phyloP scores from a whole-genome alignment of 352 stramenopile species.

The Globisporangium perplexum region DNA sequence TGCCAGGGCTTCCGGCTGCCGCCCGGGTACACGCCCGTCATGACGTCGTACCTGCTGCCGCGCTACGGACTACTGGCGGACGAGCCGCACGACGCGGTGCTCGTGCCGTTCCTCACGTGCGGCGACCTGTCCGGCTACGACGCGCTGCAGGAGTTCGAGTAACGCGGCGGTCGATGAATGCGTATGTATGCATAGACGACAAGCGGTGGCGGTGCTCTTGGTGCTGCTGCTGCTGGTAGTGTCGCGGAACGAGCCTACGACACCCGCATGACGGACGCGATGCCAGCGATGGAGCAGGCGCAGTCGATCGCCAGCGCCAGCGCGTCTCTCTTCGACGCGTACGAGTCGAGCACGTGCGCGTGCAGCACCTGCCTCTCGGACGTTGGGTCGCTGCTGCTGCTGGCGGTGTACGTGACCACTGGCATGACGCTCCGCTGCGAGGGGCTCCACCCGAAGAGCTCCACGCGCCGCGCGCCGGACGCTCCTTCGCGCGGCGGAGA shows the following conservation, averaged over 20 bases:
- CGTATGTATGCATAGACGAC: conserved; percentile 2
- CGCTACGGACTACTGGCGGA: conserved; percentile 44
- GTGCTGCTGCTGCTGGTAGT: neutral
- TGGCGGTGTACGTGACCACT: conserved; percentile 18
- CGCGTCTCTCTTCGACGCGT: conserved; percentile 36
- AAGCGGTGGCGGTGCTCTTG: no score
- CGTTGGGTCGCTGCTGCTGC: neutral
- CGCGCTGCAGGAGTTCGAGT: conserved; percentile 44
- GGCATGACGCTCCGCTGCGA: conserved; percentile 6
- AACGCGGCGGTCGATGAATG: conserved; percentile 4
- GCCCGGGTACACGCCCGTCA: conserved; percentile 73
- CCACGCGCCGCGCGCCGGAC: neutral
- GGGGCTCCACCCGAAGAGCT: conserved; percentile 41
- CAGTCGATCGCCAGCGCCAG: conserved; percentile 39
- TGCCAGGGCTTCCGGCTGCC: conserved; percentile 91
- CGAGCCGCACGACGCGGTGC: conserved; percentile 46
- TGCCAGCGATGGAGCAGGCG: conserved; percentile 26
- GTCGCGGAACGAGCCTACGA: no score
- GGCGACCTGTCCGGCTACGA: conserved; percentile 93
- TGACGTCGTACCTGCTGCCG: conserved; percentile 77
- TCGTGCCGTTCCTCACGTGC: conserved; percentile 91
- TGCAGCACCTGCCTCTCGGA: conserved; percentile 21
- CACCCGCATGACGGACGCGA: conserved; percentile 32
- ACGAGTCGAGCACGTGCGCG: conserved; percentile 34
- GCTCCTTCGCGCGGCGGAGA: neutral